phyloP scores from a whole-genome alignment of 2,329 filamentous ascomycete genomes.

The Talaromyces islandicus region DNA sequence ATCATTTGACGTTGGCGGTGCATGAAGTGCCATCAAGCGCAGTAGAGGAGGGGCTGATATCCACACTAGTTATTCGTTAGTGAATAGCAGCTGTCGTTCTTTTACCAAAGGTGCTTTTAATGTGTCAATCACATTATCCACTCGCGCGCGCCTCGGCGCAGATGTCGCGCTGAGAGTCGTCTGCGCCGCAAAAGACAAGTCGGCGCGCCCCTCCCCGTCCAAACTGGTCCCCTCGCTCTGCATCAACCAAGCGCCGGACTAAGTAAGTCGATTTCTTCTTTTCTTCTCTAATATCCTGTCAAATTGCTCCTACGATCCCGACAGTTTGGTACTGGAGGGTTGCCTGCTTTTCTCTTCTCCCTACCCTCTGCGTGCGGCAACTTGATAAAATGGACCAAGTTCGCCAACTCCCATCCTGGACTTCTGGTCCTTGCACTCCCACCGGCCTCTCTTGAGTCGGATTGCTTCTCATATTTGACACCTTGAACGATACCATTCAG shows the following conservation, averaged over 20 bases:
- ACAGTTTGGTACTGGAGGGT: conserved; percentile 13
- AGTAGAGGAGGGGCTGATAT: not conserved
- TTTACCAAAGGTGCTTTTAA: not conserved
- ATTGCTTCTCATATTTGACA: not conserved
- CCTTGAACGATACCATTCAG: not conserved
- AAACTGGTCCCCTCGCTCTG: not conserved
- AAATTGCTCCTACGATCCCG: conserved; percentile 6
- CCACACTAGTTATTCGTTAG: not conserved
- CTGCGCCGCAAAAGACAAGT: conserved; percentile 10
- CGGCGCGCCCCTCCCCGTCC: conserved; percentile 2
- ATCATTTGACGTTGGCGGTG: not conserved
- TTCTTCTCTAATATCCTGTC: conserved; percentile 10
- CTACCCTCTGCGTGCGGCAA: not conserved
- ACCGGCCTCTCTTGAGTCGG: not conserved
- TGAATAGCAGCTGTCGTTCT: not conserved
- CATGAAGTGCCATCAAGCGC: not conserved
- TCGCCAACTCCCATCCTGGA: not conserved
- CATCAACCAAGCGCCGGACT: conserved; percentile 7
- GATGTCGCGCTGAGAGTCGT: not conserved
- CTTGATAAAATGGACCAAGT: not conserved
- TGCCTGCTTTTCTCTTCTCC: not conserved
- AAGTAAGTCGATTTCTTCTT: conserved; percentile 4
- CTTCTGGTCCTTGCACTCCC: not conserved
- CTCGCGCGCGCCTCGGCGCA: not conserved
- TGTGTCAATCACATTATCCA: not conserved